A percentile compares a stretch with the other conserved stretches of the same genome.
Evolutionary conservation across 2,329 filamentous ascomycete genomes (phyloP).

Genomic region (Lachnellula arida): DNA sequence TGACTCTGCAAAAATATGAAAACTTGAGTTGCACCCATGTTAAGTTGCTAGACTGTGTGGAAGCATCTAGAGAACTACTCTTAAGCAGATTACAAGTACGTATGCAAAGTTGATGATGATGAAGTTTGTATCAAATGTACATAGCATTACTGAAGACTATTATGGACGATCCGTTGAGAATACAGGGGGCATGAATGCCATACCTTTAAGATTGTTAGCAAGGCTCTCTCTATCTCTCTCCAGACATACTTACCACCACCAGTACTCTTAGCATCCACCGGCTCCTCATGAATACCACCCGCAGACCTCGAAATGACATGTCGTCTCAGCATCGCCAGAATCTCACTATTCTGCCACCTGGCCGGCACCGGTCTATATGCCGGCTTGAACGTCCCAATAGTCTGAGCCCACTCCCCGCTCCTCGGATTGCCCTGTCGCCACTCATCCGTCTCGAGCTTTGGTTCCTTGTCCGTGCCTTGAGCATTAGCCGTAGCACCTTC

Average conservation of each 20-base stretch:
- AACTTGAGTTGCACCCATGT: not conserved
- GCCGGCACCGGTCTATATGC: constrained; percentile 85
- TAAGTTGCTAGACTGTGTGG: no score
- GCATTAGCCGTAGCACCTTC: constrained; percentile 24
- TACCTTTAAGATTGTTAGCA: constrained; percentile 22
- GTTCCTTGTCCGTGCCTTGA: constrained; percentile 22
- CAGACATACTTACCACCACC: constrained; percentile 23
- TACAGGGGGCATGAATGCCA: constrained; percentile 35
- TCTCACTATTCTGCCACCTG: constrained; percentile 79
- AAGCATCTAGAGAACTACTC: no score
- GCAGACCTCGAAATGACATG: constrained; percentile 74
- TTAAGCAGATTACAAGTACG: no score
- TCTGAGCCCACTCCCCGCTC: constrained; percentile 92
- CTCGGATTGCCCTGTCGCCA: constrained; percentile 33
- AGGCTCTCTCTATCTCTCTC: not conserved
- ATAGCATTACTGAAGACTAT: not conserved
- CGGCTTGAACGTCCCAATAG: constrained; percentile 87
- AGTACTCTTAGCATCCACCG: constrained; percentile 17
- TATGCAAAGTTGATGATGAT: no score
- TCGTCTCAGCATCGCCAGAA: constrained; percentile 68
- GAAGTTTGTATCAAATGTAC: constrained; percentile 1
- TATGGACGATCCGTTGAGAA: constrained; percentile 26
- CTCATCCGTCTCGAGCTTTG: constrained; percentile 24
- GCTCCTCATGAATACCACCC: constrained; percentile 40
- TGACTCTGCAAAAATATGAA: not conserved